These are phyloP conservation scores for Podila minutissima DNA, from an alignment of 192 early-diverging fungal species.

Conservation along the genomic window DNA sequence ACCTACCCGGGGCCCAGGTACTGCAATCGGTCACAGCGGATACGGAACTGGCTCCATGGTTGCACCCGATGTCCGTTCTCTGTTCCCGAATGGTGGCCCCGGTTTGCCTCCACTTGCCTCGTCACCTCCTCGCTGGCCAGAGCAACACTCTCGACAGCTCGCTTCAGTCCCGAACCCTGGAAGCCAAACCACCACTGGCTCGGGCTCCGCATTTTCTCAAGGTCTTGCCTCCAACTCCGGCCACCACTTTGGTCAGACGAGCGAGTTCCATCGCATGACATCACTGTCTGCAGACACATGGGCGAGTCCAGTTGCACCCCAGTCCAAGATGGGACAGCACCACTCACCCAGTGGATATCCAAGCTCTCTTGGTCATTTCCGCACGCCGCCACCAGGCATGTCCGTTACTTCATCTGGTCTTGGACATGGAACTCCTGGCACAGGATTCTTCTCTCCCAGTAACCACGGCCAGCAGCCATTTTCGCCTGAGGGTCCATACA, in stretches of 20 bases:
- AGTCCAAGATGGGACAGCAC: slow-evolving; percentile 9
- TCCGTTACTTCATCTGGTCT: neutral
- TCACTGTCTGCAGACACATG: slow-evolving; percentile 40
- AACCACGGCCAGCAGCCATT: slow-evolving; percentile 18
- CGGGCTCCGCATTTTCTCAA: slow-evolving; percentile 15
- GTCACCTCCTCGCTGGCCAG: slow-evolving; percentile 45
- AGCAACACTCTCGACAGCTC: slow-evolving; percentile 32
- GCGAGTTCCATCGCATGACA: slow-evolving; percentile 29
- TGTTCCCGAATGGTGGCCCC: slow-evolving; percentile 26
- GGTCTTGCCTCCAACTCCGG: neutral
- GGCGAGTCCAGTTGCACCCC: slow-evolving; percentile 9
- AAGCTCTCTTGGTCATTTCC: slow-evolving; percentile 27
- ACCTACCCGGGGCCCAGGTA: slow-evolving; percentile 5
- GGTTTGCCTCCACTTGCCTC: slow-evolving; percentile 26
- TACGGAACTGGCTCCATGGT: slow-evolving; percentile 32
- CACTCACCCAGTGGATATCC: slow-evolving; percentile 18
- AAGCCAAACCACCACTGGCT: neutral
- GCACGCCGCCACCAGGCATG: slow-evolving; percentile 47
- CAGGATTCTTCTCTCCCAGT: slow-evolving; percentile 24
- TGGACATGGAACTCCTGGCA: neutral
- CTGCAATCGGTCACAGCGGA: neutral
- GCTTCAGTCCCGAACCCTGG: slow-evolving; percentile 18
- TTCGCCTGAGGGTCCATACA: slow-evolving; percentile 47
- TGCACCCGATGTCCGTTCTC: slow-evolving; percentile 22
- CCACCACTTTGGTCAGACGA: slow-evolving; percentile 15